Base-by-base conservation (phyloP, 305 asterid species). In the Fraxinus nigra region DNA sequence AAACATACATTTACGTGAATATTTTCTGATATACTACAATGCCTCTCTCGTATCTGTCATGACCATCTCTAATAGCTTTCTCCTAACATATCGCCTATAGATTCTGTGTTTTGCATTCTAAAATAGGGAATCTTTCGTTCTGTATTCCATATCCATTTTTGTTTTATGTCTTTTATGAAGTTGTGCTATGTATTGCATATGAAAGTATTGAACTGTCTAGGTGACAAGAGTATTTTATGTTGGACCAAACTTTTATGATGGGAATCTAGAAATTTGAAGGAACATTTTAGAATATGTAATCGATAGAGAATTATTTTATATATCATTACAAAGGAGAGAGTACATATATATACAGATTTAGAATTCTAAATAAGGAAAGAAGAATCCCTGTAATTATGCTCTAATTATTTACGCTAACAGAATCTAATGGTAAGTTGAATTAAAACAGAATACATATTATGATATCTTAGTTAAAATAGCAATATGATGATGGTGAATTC, bases 41-140 rank as follows among this genome's bases (percentile, higher is more conserved):
- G 26, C 46, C 32, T 11, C 38, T 48, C 40, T 22, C 14, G 43
- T 46, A 32, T 35, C 43, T 37, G 7, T 7, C 38, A 22, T 30
- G 76, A 46, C 38, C 43, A 18, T 26, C 9, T 67, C n/a, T 63
- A 38, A 43, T 26, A 30, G 6, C 69, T 81, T 81, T 46, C 1
- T 37, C 33, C 38, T 11, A 20, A 6, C 7, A 61, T 61, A 22
- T 43, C n/a, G n/a, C 24, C 7, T 76, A 72, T 38, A 26, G 80
- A 11, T 43, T 37, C 63, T 73, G 35, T 40, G 76, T 46, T 63
- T 43, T 81, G n/a, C 73, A 26, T 65, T 61, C 73, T 63, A 63
- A 63, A 2, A 24, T 22, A 65, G 0, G 34, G 33, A 0, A 24
- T 26, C 7, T 26, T 65, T 43, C 54, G 2, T 43, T 65, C 73